Conservation (phyloP, 257 asterid genomes). For the Solanum pennellii region DNA sequence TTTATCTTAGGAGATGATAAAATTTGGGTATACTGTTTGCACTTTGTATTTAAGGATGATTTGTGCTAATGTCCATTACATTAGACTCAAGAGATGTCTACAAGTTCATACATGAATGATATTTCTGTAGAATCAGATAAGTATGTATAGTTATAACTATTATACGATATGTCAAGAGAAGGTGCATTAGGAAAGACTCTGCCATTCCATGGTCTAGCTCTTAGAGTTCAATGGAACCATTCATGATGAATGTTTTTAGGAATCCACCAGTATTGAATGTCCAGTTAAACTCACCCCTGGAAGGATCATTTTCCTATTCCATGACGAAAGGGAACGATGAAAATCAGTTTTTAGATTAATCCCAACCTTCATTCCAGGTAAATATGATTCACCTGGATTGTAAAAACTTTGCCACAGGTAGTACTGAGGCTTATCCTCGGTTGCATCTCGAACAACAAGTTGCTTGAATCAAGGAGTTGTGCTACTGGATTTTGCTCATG, state of each 20-base stretch:
- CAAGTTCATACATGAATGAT: conserved; percentile 9
- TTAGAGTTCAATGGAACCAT: not conserved
- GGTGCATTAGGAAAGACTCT: conserved; percentile 6
- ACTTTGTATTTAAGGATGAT: too few relatives aligned
- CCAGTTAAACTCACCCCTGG: conserved; percentile 7
- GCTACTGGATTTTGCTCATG: not conserved
- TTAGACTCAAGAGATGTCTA: not conserved
- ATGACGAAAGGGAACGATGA: not conserved
- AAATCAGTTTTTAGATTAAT: conserved; percentile 9
- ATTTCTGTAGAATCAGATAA: not conserved
- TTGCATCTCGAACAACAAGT: not conserved
- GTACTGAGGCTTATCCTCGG: not conserved
- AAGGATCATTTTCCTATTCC: conserved; percentile 28
- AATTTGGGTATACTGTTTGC: too few relatives aligned
- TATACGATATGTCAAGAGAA: not conserved
- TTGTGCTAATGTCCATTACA: too few relatives aligned
- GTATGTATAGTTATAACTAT: conserved; percentile 5
- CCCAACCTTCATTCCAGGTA: conserved; percentile 34
- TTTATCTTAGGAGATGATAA: too few relatives aligned
- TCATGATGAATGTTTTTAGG: not conserved
- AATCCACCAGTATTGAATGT: conserved; percentile 6
- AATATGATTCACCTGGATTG: not conserved
- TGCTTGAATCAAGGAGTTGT: not conserved
- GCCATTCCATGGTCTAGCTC: conserved; percentile 20
- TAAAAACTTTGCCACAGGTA: conserved; percentile 24